phyloP scores from a whole-genome alignment of 495 filamentous ascomycete species.

The Ramalina intermedia region DNA sequence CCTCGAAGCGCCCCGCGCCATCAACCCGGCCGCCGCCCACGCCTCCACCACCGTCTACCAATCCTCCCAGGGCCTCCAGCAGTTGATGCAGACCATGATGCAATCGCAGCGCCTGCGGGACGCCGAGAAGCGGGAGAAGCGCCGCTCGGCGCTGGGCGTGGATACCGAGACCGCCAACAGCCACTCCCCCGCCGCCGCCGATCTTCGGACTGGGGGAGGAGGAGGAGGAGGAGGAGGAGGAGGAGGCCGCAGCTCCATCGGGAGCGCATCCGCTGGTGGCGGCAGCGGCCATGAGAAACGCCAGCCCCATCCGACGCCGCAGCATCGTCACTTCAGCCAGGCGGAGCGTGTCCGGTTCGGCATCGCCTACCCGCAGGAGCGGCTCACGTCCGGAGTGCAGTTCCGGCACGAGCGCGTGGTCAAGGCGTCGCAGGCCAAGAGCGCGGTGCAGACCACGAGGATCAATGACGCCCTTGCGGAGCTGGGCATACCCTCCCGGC shows the following conservation, averaged over 20 bases:
- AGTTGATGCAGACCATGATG: slow-evolving; percentile 64
- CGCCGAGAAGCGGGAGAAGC: slow-evolving; percentile 78
- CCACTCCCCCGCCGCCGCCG: slow-evolving; percentile 14
- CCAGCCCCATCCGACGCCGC: slow-evolving; percentile 17
- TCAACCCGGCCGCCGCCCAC: slow-evolving; percentile 38
- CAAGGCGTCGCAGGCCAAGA: slow-evolving; percentile 73
- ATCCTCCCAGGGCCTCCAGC: slow-evolving; percentile 60
- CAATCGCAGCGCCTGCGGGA: slow-evolving; percentile 24
- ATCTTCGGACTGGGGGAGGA: slow-evolving; percentile 20
- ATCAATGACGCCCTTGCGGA: slow-evolving; percentile 65
- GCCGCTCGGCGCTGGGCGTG: slow-evolving; percentile 43
- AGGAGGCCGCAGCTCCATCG: slow-evolving; percentile 14
- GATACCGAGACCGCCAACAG: slow-evolving; percentile 25
- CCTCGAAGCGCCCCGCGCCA: slow-evolving; percentile 51
- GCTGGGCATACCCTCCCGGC: slow-evolving; percentile 59
- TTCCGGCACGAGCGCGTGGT: slow-evolving; percentile 77
- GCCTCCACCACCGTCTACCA: slow-evolving; percentile 52
- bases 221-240: no score
- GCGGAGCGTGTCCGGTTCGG: slow-evolving; percentile 64
- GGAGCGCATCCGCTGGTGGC: slow-evolving; percentile 3
- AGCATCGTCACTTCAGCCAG: slow-evolving; percentile 13
- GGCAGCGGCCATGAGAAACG: slow-evolving; percentile 21
- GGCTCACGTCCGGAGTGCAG: slow-evolving; percentile 53
- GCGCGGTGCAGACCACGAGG: slow-evolving; percentile 63
- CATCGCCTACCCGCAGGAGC: slow-evolving; percentile 72